These are phyloP conservation scores for Ophiostoma himal-ulmi DNA, from an alignment of 2,329 filamentous ascomycete genomes.

Conservation along the genomic window DNA sequence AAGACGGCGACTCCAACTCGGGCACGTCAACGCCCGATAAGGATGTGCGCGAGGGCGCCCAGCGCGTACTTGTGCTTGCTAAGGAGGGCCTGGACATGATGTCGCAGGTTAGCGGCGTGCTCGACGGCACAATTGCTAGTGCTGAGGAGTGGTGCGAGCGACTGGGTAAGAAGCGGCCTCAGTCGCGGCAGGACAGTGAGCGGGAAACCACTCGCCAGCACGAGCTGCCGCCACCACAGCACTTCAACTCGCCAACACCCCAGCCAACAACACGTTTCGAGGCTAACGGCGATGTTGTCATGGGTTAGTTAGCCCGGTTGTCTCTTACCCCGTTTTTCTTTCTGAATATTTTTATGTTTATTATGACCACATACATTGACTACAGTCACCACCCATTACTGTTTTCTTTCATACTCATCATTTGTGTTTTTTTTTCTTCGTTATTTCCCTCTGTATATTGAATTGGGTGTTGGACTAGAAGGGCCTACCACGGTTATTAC, in stretches of 20 bases:
- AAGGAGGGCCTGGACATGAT: slow-evolving; percentile 93
- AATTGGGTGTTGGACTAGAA: slow-evolving; percentile 1
- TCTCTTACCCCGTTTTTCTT: background rate
- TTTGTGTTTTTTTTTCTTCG: background rate
- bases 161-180: slow-evolving; percentile 49
- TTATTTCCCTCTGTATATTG: background rate
- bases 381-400: background rate
- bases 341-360: background rate
- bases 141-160: slow-evolving; percentile 88
- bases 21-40: slow-evolving; percentile 27
- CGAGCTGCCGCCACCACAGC: background rate
- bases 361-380: background rate
- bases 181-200: slow-evolving; percentile 6
- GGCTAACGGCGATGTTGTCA: background rate
- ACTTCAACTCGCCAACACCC: background rate
- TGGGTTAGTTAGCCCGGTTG: background rate
- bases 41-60: slow-evolving; percentile 53
- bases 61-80: slow-evolving; percentile 76
- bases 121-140: slow-evolving; percentile 82
- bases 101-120: slow-evolving; percentile 77
- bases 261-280: background rate
- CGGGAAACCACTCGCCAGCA: background rate
- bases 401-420: background rate
- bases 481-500: background rate
- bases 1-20: background rate